Conservation (phyloP, 2,329 filamentous ascomycete species). For the Teratosphaeria gauchensis region DNA sequence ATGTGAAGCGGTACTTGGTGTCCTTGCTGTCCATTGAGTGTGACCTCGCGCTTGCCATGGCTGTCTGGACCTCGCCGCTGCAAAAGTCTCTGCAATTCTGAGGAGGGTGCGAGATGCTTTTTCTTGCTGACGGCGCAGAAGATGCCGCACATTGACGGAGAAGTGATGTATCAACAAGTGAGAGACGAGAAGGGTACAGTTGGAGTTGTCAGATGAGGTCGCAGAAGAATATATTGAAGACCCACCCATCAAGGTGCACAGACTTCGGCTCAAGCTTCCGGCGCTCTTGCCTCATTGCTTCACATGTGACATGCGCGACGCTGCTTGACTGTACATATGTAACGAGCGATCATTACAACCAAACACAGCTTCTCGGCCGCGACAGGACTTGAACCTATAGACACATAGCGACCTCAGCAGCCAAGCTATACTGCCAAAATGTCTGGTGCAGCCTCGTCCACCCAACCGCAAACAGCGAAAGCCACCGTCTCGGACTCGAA, state of each 20-base stretch:
- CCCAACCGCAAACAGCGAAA: slow-evolving; percentile 30
- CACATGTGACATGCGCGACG: neutral
- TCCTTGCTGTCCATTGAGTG: neutral
- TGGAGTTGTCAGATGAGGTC: neutral
- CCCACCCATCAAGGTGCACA: neutral
- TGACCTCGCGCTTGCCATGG: neutral
- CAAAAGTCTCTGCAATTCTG: slow-evolving; percentile 14
- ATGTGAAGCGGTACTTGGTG: slow-evolving; percentile 33
- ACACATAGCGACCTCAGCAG: slow-evolving; percentile 49
- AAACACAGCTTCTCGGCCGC: neutral
- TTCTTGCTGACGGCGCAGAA: slow-evolving; percentile 23
- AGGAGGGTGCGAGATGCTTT: slow-evolving; percentile 12
- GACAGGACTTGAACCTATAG: neutral
- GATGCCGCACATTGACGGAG: slow-evolving; percentile 36
- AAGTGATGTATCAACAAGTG: neutral
- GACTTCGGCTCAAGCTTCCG: neutral
- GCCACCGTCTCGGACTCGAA: slow-evolving; percentile 29
- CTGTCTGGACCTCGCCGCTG: slow-evolving; percentile 23
- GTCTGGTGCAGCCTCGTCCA: slow-evolving; percentile 37
- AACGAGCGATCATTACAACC: neutral
- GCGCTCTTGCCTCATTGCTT: neutral
- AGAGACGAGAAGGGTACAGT: neutral
- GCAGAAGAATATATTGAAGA: neutral
- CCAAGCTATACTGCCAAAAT: slow-evolving; percentile 27
- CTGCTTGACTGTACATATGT: neutral